Evolutionary conservation across 1,139 yeast genomes (phyloP), one percentile per base, ranked within the genome.

Genomic region (Komagataea norvegica): DNA sequence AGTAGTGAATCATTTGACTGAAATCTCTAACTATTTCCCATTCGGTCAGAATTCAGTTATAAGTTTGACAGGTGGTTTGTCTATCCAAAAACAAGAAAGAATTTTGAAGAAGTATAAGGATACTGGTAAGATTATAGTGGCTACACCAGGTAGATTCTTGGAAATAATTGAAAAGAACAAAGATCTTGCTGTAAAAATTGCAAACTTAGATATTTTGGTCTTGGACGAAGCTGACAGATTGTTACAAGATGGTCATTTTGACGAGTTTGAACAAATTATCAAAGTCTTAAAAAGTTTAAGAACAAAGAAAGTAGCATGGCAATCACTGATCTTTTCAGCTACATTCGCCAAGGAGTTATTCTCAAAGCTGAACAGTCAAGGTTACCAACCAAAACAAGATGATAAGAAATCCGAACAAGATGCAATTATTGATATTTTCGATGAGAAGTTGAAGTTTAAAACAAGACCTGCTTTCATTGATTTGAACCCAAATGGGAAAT

Each of bases 151-250:
- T 29, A 76, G 99, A 47, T 78, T 86, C 56, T 68, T 88, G 40
- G 98, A 93, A 56, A 60, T 91, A 25, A 54, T 91, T 29, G 85
- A 83, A 57, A 78, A 78, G 46, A 76, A 78, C 42, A 67, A 67
- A 22, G 73, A 68, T 1, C 49, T 79, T 26, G 68, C 79, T 8
- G 63, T 67, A 19, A 68, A 79, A 52, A 66, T 88, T 47, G 72
- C 83, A 13, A 65, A 74, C 19, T 70, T 86, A 9, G 87, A 85
- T 41, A 70, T 79, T 6, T 57, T 91, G 8, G 95, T 89, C 1
- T 68, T 89, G 29, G 99, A 93, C 66, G 99, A 93, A 61, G 99
- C 98, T n/a, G 99, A 91, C 64, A 70, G 98, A 59, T 68, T 91
- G 46, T 70, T 93, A 39, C 96, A 91, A 62, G 95, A 89, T 54